Conservation (phyloP, 164 flowering plant species). For the Stephania cephalantha region DNA sequence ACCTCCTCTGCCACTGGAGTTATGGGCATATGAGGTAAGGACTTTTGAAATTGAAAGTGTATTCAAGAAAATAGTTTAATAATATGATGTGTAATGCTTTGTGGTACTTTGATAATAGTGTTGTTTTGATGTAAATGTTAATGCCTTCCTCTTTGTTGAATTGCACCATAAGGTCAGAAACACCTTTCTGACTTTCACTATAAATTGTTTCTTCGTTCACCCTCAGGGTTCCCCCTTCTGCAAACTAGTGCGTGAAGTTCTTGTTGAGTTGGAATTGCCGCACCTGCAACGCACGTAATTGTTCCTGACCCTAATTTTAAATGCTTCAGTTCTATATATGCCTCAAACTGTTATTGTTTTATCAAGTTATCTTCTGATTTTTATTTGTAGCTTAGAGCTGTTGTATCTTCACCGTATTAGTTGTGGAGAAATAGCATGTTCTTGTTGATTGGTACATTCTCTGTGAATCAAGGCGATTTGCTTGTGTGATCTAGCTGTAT, state of each 20-base stretch:
- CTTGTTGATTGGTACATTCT: not conserved
- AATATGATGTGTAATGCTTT: not conserved
- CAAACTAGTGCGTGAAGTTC: conserved; percentile 88
- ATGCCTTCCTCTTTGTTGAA: not conserved
- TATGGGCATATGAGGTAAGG: conserved; percentile 97
- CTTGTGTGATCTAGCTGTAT: no score
- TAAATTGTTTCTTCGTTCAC: not conserved
- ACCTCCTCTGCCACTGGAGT: conserved; percentile 78
- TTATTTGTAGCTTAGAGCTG: not conserved
- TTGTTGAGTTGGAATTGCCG: conserved; percentile 91
- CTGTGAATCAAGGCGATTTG: no score
- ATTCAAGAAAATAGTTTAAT: not conserved
- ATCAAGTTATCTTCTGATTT: not conserved
- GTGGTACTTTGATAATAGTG: not conserved
- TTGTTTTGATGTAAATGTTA: not conserved
- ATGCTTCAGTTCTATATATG: not conserved
- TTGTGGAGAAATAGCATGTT: not conserved
- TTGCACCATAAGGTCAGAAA: not conserved
- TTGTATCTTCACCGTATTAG: not conserved
- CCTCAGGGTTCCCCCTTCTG: conserved; percentile 92
- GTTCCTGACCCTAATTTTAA: not conserved
- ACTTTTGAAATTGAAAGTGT: not conserved
- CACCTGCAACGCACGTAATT: conserved; percentile 67
- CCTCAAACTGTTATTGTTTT: not conserved
- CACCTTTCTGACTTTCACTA: not conserved